Conservation (phyloP, 1,139 yeast genomes). For the Taphrina sp. region DNA sequence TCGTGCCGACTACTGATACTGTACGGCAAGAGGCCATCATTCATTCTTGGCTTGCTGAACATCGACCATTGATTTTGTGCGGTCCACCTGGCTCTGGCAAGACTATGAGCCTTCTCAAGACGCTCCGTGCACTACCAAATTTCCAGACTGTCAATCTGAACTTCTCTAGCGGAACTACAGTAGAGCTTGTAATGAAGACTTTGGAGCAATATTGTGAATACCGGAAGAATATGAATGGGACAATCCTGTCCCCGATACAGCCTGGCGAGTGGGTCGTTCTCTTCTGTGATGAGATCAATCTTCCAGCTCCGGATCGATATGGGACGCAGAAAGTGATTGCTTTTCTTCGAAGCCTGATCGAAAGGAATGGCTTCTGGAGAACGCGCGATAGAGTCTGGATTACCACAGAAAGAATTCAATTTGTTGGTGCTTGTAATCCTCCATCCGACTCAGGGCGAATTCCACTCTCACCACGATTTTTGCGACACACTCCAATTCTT, state of each 20-base stretch:
- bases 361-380: conserved; percentile 76
- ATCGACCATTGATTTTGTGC: conserved; percentile 67
- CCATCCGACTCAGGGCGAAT: conserved; percentile 77
- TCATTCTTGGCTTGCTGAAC: conserved; percentile 57
- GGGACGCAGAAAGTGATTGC: conserved; percentile 77
- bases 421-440: conserved; percentile 95
- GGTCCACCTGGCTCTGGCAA: conserved; percentile 99
- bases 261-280: conserved; percentile 73
- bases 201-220: conserved; percentile 73
- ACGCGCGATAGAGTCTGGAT: conserved; percentile 65
- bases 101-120: conserved; percentile 80
- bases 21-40: conserved; percentile 63
- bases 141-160: conserved; percentile 68
- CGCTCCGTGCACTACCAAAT: conserved; percentile 58
- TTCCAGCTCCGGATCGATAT: conserved; percentile 71
- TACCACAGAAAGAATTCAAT: conserved; percentile 60
- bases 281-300: conserved; percentile 89
- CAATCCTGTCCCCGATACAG: conserved; percentile 58
- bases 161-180: conserved; percentile 79
- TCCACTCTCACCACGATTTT: conserved; percentile 58
- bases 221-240: conserved; percentile 54
- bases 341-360: conserved; percentile 71
- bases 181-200: conserved; percentile 60
- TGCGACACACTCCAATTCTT: conserved; percentile 65
- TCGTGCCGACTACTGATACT: conserved; percentile 81